Evolutionary conservation across 2,329 filamentous ascomycete species (phyloP), one percentile per base, ranked within the genome.

Genomic region (Chaetoscypha palmicola): DNA sequence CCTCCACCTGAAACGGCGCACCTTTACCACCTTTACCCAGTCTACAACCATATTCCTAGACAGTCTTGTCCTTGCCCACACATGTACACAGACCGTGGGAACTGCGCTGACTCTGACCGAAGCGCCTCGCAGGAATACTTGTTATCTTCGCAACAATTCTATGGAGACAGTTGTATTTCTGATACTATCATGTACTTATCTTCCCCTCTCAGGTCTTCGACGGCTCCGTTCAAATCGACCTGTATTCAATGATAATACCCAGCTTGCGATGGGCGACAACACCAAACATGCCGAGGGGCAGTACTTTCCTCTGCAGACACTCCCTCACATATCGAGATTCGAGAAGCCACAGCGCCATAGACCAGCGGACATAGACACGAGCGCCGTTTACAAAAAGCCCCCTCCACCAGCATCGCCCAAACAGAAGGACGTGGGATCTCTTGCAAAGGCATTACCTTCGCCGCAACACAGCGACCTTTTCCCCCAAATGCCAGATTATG

Each of bases 401-500:
- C 12, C 28, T 2, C 22, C 38, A 49, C 49, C 17, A 43, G 55
- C 26, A 24, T 34, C 41, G 19, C 41, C 52, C n/a, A 47, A 50
- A 34, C 48, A 54, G 41, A 54, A 23, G 31, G 55, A 36, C 42
- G 71, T 69, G 19, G 68, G 64, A 10, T 70, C 70, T 12, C 53
- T 77, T 14, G 63, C 65, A 33, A 66, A 61, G 46, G 60, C 71
- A 11, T 73, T 72, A 65, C 81, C 83, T 0, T 78, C 80, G 1
- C 80, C 80, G 5, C 74, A 78, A 51, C 90, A 86, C 2, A 82
- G 90, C 53, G 84, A 86, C 2, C 68, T 94, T 4, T 96, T 96
- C 53, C 89, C 89, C 4, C 86, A 87, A 2, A 64, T 95, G 7
- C 89, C 89, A 0, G 68, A 87, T 1, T 95, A 94, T 56, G 86